A percentile compares a stretch with the other conserved stretches of the same genome.
These are phyloP conservation scores for Melanogaster broomeanus DNA, from an alignment of 768 basidiomycete genomes.

Conservation along the genomic window DNA sequence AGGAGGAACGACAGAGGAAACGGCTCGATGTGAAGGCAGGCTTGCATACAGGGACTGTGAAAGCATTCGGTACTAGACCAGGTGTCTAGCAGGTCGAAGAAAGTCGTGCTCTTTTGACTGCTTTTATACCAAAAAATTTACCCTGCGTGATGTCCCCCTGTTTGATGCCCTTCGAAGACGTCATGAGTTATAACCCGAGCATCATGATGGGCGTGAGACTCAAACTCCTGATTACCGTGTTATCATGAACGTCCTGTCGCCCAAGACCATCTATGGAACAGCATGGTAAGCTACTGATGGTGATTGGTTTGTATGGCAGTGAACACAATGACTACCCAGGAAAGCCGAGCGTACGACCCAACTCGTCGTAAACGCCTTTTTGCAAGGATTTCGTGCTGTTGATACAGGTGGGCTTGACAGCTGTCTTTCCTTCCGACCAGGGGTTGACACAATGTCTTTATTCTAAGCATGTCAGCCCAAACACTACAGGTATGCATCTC, in stretches of 20 bases:
- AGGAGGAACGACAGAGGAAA: constrained; percentile 44
- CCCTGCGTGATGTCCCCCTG: too few relatives aligned
- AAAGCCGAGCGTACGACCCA: constrained; percentile 72
- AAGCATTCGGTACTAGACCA: constrained; percentile 32
- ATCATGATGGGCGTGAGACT: constrained; percentile 25
- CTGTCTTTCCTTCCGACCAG: constrained; percentile 4
- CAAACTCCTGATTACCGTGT: constrained; percentile 1
- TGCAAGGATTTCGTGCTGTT: constrained; percentile 77
- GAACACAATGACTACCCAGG: constrained; percentile 41
- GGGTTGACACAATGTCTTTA: constrained; percentile 14
- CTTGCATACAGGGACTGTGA: constrained; percentile 42
- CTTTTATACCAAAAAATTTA: too few relatives aligned
- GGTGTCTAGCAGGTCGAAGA: constrained; percentile 37
- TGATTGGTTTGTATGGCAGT: neutral
- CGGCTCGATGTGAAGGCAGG: constrained; percentile 45
- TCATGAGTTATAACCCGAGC: too few relatives aligned
- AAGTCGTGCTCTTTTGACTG: constrained; percentile 49
- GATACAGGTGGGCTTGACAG: constrained; percentile 64
- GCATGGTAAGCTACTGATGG: constrained; percentile 47
- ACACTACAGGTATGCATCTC: constrained; percentile 57
- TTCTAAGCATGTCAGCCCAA: constrained; percentile 65
- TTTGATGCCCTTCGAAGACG: too few relatives aligned
- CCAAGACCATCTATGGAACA: constrained; percentile 61
- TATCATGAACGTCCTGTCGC: constrained; percentile 33
- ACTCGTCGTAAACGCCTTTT: constrained; percentile 70